A percentile compares a stretch with the other conserved stretches of the same genome.
Conservation (phyloP, 495 filamentous ascomycete genomes). For the Glonium stellatum region DNA sequence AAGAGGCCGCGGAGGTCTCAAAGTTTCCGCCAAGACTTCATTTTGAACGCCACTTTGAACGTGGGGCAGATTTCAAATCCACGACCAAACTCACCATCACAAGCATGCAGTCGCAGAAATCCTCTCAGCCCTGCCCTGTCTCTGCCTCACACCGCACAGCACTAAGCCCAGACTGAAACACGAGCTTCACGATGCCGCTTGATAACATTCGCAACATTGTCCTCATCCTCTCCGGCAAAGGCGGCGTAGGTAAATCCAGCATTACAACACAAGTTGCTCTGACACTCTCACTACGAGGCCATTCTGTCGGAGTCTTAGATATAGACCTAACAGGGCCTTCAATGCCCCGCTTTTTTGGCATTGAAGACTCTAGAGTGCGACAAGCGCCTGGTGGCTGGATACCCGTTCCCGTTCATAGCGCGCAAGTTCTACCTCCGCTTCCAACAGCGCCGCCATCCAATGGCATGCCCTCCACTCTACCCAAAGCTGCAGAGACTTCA, state of each 20-base stretch:
- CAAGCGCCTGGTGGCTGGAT: conserved; percentile 86
- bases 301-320: conserved; percentile 90
- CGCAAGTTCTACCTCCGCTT: conserved; percentile 30
- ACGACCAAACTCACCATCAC: background rate
- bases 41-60: background rate
- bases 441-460: background rate
- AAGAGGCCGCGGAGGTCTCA: background rate
- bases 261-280: conserved; percentile 92
- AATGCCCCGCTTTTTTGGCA: conserved; percentile 86
- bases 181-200: conserved; percentile 34
- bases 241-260: conserved; percentile 95
- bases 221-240: conserved; percentile 86
- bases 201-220: conserved; percentile 38
- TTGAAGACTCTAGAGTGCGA: conserved; percentile 81
- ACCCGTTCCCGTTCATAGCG: conserved; percentile 70
- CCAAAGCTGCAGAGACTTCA: conserved; percentile 6
- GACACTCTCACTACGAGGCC: conserved; percentile 72
- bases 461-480: background rate
- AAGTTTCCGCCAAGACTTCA: background rate
- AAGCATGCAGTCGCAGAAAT: background rate
- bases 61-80: background rate
- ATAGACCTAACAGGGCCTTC: conserved; percentile 94
- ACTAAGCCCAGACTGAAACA: background rate
- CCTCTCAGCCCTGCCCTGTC: background rate
- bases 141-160: background rate